phyloP scores from a whole-genome alignment of 106 monocot species.

The Dendrobium catenatum region DNA sequence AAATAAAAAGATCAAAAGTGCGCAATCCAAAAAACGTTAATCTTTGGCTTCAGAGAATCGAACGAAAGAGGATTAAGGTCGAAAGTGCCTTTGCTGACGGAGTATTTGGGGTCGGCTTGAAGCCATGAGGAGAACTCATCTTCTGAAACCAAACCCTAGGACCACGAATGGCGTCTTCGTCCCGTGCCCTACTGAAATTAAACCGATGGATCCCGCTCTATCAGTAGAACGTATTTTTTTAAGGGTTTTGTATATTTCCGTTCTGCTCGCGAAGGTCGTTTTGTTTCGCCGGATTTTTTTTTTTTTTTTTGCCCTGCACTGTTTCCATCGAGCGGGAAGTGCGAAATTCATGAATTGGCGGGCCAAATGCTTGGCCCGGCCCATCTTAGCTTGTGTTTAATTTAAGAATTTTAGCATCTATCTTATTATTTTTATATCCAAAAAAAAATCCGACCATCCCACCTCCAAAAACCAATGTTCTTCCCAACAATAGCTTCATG shows the following conservation, averaged over 20 bases:
- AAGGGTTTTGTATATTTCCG: not conserved
- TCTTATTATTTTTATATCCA: too few species aligned
- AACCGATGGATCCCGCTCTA: not conserved
- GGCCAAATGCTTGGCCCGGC: not conserved
- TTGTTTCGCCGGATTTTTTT: not conserved
- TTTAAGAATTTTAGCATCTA: too few species aligned
- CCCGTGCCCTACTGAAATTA: not conserved
- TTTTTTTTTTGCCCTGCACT: not conserved
- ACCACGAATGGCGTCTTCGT: not conserved
- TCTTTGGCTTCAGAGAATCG: not conserved
- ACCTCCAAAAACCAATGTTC: too few species aligned
- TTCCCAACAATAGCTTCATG: too few species aligned
- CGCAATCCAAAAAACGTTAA: not conserved
- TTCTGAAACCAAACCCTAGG: conserved; percentile 1
- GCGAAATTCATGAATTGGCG: not conserved
- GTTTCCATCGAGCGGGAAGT: conserved; percentile 6
- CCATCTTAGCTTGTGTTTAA: not conserved
- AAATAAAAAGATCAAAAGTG: not conserved
- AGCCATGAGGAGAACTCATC: conserved; percentile 7
- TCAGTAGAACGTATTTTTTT: not conserved
- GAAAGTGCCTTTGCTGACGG: not conserved
- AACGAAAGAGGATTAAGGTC: not conserved
- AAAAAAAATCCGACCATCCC: too few species aligned
- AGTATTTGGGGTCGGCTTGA: not conserved
- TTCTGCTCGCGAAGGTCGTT: not conserved